These are phyloP conservation scores for Apophysomyces variabilis DNA, from an alignment of 371 early-diverging fungal genomes.

Conservation along the genomic window DNA sequence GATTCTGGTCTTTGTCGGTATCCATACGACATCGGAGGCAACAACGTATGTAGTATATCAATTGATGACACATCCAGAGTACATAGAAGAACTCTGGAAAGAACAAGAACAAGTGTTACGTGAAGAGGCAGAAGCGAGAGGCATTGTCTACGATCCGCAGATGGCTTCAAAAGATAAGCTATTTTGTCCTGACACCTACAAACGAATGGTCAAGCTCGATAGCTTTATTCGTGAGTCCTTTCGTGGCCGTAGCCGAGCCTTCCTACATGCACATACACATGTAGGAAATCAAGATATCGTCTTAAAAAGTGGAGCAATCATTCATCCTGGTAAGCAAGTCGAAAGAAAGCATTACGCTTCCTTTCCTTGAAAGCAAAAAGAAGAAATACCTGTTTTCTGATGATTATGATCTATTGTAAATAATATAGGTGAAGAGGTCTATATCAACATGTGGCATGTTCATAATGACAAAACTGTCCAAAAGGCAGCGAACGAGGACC, in stretches of 20 bases:
- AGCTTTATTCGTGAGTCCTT: slow-evolving; percentile 54
- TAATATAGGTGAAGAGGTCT: slow-evolving; percentile 31
- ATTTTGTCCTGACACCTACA: slow-evolving; percentile 33
- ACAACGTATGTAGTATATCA: slow-evolving; percentile 40
- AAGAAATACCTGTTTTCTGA: too few species aligned
- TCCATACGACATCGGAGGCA: slow-evolving; percentile 46
- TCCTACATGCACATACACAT: slow-evolving; percentile 36
- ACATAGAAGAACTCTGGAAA: slow-evolving; percentile 34
- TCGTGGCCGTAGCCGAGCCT: slow-evolving; percentile 26
- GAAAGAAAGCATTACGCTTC: too few species aligned
- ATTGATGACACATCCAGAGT: slow-evolving; percentile 44
- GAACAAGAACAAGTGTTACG: slow-evolving; percentile 44
- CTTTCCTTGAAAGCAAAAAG: too few species aligned
- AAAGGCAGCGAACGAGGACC: slow-evolving; percentile 27
- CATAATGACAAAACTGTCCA: slow-evolving; percentile 16
- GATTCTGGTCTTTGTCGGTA: slow-evolving; percentile 42
- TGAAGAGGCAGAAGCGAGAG: slow-evolving; percentile 18
- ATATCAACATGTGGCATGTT: slow-evolving; percentile 32
- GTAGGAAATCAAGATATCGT: slow-evolving; percentile 27
- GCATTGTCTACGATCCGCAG: not conserved
- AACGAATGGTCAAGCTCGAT: slow-evolving; percentile 50
- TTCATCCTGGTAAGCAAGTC: slow-evolving; percentile 38
- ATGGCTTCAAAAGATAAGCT: slow-evolving; percentile 8
- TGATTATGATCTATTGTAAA: too few species aligned
- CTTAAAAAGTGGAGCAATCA: slow-evolving; percentile 43